phyloP scores from a whole-genome alignment of 768 basidiomycete genomes.

The Tylopilus sp. region DNA sequence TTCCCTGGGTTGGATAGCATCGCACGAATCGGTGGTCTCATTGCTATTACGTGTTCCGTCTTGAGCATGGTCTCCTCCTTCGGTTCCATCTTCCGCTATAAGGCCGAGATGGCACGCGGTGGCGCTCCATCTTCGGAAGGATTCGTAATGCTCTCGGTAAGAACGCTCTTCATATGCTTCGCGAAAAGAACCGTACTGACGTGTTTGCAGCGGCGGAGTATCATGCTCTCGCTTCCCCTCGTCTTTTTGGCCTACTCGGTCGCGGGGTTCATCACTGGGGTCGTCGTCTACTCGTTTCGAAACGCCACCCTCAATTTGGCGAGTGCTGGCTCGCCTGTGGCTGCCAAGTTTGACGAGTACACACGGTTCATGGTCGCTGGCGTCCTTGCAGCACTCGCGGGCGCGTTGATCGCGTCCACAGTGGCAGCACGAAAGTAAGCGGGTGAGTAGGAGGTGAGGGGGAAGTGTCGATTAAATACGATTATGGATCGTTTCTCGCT shows the following conservation, averaged over 20 bases:
- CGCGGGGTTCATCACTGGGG: conserved; percentile 61
- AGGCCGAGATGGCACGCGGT: conserved; percentile 57
- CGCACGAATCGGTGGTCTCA: conserved; percentile 60
- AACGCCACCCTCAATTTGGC: conserved; percentile 43
- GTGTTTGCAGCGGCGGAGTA: conserved; percentile 40
- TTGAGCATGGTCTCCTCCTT: conserved; percentile 68
- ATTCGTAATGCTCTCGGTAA: conserved; percentile 52
- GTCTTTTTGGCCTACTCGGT: conserved; percentile 73
- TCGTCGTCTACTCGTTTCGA: conserved; percentile 64
- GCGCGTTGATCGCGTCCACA: conserved; percentile 54
- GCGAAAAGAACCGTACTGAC: too few species aligned
- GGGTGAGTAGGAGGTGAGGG: too few species aligned
- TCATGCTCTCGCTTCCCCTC: conserved; percentile 68
- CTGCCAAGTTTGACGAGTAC: conserved; percentile 53
- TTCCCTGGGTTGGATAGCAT: conserved; percentile 69
- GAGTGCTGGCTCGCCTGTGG: conserved; percentile 27
- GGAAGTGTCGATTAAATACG: too few species aligned
- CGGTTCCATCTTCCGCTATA: conserved; percentile 66
- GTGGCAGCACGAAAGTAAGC: conserved; percentile 28
- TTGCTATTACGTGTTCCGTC: conserved; percentile 66
- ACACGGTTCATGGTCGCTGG: conserved; percentile 63
- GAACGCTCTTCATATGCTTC: conserved; percentile 11
- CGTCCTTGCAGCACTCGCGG: conserved; percentile 59
- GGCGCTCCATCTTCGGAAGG: conserved; percentile 46
- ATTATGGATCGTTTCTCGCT: neutral